phyloP scores from a whole-genome alignment of 1,284 basidiomycete species.

The Cerrena zonata region DNA sequence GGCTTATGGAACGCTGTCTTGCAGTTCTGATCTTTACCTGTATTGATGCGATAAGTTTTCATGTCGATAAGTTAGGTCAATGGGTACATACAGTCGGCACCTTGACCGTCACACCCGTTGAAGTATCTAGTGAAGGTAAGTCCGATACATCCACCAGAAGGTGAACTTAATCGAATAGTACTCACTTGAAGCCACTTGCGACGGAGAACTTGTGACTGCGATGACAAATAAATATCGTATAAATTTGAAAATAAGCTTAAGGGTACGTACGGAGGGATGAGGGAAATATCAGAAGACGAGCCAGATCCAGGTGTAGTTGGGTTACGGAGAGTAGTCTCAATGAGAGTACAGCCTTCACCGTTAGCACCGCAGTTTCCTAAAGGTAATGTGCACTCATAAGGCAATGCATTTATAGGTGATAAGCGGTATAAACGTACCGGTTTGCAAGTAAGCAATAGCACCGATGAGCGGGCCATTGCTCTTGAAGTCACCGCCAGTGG shows the following conservation, averaged over 20 bases:
- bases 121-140: slow-evolving; percentile 17
- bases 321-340: slow-evolving; percentile 42
- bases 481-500: slow-evolving; percentile 30
- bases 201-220: slow-evolving; percentile 30
- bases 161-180: neutral
- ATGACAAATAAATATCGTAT: neutral
- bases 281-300: slow-evolving; percentile 38
- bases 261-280: slow-evolving; percentile 37
- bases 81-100: slow-evolving; percentile 24
- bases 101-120: slow-evolving; percentile 28
- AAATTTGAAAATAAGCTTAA: neutral
- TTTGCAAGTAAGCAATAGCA: slow-evolving; percentile 30
- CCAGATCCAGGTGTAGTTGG: slow-evolving; percentile 34
- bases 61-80: neutral
- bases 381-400: neutral
- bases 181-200: slow-evolving; percentile 23
- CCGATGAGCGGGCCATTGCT: slow-evolving; percentile 21
- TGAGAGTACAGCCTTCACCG: slow-evolving; percentile 36
- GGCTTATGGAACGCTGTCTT: slow-evolving; percentile 34
- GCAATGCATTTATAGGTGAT: neutral
- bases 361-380: slow-evolving; percentile 32
- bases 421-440: slow-evolving; percentile 7
- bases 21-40: slow-evolving; percentile 28
- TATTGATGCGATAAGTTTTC: neutral
- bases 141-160: neutral